Base-by-base conservation (phyloP, 768 basidiomycete genomes). In the Suillus luteus region DNA sequence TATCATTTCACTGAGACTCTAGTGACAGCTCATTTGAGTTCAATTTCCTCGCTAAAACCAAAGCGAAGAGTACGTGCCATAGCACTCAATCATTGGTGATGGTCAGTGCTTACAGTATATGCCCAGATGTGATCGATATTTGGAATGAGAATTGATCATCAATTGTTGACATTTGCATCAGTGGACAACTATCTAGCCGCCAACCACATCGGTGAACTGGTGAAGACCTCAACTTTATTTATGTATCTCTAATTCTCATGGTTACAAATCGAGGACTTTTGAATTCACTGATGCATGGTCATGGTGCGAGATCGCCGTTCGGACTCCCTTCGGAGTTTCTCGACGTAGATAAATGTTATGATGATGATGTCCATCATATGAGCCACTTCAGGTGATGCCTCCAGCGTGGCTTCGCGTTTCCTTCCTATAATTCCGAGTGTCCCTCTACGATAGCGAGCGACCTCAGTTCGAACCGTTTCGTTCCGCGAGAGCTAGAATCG, bases 381-480 rank as follows among this genome's bases (percentile, higher is more conserved):
- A 41, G 55, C 66, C 11, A 46, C 24, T 10, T 22, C 58, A 12
- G 61, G 65, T 31, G 52, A 52, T 24, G 63, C 55, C 33, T 67
- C 65, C 35, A 66, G 44, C 31, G 49, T 66, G 14, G 61, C 43
- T 46, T 60, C 46, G 22, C 62, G 35, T 27, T 55, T 55, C 22
- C 14, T 44, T 15, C 60, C 64, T 37, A 63, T 61, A 27, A 67
- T 48, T 17, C 59, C 59, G 14, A 60, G 14, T 14, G 22, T 24
- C 38, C 24, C 22, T 1, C 61, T 62, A 52, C 68, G 63, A 38
- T 67, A 74, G 43, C 71, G 61, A n/a, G 67, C 68, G 2, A 76
- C 55, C 49, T 68, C 66, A 22, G 60, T 62, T 12, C 57, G 61
- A 27, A 62, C n/a, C 12, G 0, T 38, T 2, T 73, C 68, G 33